Base-by-base conservation (phyloP, 106 monocot species). In the Posidonia australis region DNA sequence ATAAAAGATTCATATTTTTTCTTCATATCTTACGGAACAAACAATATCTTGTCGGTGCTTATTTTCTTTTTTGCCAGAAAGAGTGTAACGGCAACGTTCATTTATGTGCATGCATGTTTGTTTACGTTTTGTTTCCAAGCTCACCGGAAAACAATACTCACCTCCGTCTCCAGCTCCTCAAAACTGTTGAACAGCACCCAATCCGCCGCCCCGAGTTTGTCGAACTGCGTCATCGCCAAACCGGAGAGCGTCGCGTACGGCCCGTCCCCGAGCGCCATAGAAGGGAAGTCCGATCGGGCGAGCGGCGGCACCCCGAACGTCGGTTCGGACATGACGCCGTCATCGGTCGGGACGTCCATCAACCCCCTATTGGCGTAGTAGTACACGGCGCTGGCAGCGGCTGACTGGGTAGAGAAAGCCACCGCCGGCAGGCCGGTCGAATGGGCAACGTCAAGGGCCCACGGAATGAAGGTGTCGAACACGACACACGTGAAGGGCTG, bases 351-450 rank as follows among this genome's bases (percentile, higher is more conserved):
- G 27, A 64, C 1, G 36, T 1, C 11, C 29, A 84, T 0, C 59
- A 77, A 31, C 18, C 80, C 66, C 56, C 21, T 42, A 44, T 44
- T 23, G 17, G 47, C 67, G 59, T 82, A 72, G 13, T 49, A 58
- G 72, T 85, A 85, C 14, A 78, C 20, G 9, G 69, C 49, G 51
- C 78, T 57, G 1, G 67, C 85, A 1, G 73, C 80, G 12, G 73
- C 78, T 1, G 82, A 65, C 66, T 85, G 86, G 10, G 86, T 85
- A 54, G 77, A 86, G 67, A 90, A 90, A 5, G 80, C 63, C 9
- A 58, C 80, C 9, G 68, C 51, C 10, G 24, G 49, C 44, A 70
- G 42, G 29, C 80, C 86, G 32, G 51, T 43, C n/a, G 44, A 32
- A 25, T 14, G 26, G 16, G 70, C 90, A 3, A 86, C 76, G 0